Conservation (phyloP, 73 alveolate genomes). For the Paramecium sonneborni region DNA sequence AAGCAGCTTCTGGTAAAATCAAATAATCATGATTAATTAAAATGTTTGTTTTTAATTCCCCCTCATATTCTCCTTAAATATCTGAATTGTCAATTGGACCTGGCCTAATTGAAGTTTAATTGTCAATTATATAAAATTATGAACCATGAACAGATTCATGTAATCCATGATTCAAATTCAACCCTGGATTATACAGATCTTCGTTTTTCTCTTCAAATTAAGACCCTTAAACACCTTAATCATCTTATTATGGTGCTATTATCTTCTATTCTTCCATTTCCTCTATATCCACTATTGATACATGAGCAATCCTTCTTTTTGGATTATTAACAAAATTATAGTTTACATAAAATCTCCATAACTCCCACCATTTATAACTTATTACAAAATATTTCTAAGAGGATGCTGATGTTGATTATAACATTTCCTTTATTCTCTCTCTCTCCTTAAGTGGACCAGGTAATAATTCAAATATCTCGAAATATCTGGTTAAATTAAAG, state of each 20-base stretch:
- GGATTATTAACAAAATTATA: slow-evolving; percentile 34
- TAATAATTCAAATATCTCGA: slow-evolving; percentile 71
- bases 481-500: not conserved
- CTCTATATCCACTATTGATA: slow-evolving; percentile 20
- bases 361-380: slow-evolving; percentile 69
- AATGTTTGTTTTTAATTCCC: slow-evolving; percentile 72
- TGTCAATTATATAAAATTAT: not conserved
- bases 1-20: slow-evolving; percentile 77
- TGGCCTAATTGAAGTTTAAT: slow-evolving; percentile 66
- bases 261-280: slow-evolving; percentile 24
- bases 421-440: slow-evolving; percentile 60
- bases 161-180: slow-evolving; percentile 36
- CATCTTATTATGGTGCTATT: slow-evolving; percentile 42
- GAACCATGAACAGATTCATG: slow-evolving; percentile 11
- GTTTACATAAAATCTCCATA: slow-evolving; percentile 65
- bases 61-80: slow-evolving; percentile 78
- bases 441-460: slow-evolving; percentile 80
- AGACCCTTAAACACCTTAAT: slow-evolving; percentile 34
- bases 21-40: slow-evolving; percentile 78
- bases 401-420: slow-evolving; percentile 30
- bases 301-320: not conserved
- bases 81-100: slow-evolving; percentile 74
- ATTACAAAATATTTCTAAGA: slow-evolving; percentile 33
- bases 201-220: slow-evolving; percentile 8
- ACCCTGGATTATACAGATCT: slow-evolving; percentile 1